Conservation (phyloP, 768 basidiomycete species). For the Lactarius hatsudake region DNA sequence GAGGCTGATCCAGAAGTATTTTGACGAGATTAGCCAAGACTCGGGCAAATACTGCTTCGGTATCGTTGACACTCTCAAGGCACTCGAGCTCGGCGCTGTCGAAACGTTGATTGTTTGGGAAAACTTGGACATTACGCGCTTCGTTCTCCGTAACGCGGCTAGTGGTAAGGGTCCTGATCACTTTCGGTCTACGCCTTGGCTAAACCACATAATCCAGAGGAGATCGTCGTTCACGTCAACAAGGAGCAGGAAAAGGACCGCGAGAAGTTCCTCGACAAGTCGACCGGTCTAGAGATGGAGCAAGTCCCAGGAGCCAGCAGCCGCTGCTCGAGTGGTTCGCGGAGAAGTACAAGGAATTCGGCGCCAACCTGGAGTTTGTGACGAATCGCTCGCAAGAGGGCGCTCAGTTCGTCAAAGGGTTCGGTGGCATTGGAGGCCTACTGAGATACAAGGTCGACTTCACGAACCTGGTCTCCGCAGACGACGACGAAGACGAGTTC, state of each 20-base stretch:
- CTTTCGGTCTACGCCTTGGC: background rate
- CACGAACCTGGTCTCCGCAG: slow-evolving; percentile 65
- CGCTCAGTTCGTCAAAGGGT: slow-evolving; percentile 96
- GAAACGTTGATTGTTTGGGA: slow-evolving; percentile 99
- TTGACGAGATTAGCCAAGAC: slow-evolving; percentile 98
- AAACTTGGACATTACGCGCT: slow-evolving; percentile 88
- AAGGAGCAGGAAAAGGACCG: slow-evolving; percentile 90
- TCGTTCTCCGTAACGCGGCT: slow-evolving; percentile 87
- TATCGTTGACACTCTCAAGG: slow-evolving; percentile 94
- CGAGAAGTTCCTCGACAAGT: slow-evolving; percentile 94
- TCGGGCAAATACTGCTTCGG: slow-evolving; percentile 97
- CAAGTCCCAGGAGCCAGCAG: slow-evolving; percentile 73
- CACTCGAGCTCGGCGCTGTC: slow-evolving; percentile 91
- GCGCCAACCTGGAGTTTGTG: slow-evolving; percentile 92
- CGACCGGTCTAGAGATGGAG: slow-evolving; percentile 96
- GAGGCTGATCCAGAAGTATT: slow-evolving; percentile 95
- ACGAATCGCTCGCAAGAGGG: slow-evolving; percentile 97
- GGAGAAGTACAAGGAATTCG: slow-evolving; percentile 98
- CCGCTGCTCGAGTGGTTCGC: slow-evolving; percentile 97
- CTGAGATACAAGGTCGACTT: slow-evolving; percentile 98
- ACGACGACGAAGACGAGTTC: slow-evolving; percentile 85
- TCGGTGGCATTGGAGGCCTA: slow-evolving; percentile 96
- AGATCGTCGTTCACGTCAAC: slow-evolving; percentile 71
- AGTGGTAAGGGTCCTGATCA: slow-evolving; percentile 52
- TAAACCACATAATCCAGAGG: slow-evolving; percentile 50